Base-by-base conservation (phyloP, 2,329 filamentous ascomycete genomes). In the Microsporum ferrugineum region DNA sequence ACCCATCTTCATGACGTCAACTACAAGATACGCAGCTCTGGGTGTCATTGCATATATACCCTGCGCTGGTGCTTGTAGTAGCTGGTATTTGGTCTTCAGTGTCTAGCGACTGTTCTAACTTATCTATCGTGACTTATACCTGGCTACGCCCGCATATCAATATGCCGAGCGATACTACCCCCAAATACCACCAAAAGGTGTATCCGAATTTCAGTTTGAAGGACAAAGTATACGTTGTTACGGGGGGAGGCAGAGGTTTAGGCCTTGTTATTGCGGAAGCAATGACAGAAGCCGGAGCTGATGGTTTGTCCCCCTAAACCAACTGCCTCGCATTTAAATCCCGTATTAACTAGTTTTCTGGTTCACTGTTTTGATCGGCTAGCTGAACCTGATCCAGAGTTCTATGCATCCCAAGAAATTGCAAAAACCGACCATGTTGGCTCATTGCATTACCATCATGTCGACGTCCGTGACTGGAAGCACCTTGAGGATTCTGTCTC, bases 341-440 rank as follows among this genome's bases (percentile, higher is more conserved):
- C 6, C 10, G 27, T 51, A 45, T 61, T 53, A 60, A 58, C n/a
- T 23, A 3, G 10, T 59, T 1, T 31, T 12, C 61, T 60, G 77
- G 78, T 80, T 5, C 77, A 80, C 69, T 78, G 76, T 61, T 69
- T 81, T 39, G 79, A 81, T 66, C 72, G 73, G 1, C 71, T 76
- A 4, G 66, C 71, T n/a, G 65, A 71, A n/a, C 78, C 79, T 0
- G 71, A 75, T 7, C 65, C 71, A 2, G 76, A 78, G 55, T 81
- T 79, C 67, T 61, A 69, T 23, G 67, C 68, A 7, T 53, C 58
- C 51, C 64, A 66, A 73, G 43, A 71, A 72, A 43, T 65, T 31
- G 64, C 61, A 67, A 75, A 33, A 64, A 71, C 17, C 65, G 64
- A 3, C 64, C 73, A 49, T 74, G 71, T 62, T 73, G 74, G 58